Evolutionary conservation across 2,329 filamentous ascomycete genomes (phyloP), one percentile per base, ranked within the genome.

Genomic region (Graphilbum fragrans): DNA sequence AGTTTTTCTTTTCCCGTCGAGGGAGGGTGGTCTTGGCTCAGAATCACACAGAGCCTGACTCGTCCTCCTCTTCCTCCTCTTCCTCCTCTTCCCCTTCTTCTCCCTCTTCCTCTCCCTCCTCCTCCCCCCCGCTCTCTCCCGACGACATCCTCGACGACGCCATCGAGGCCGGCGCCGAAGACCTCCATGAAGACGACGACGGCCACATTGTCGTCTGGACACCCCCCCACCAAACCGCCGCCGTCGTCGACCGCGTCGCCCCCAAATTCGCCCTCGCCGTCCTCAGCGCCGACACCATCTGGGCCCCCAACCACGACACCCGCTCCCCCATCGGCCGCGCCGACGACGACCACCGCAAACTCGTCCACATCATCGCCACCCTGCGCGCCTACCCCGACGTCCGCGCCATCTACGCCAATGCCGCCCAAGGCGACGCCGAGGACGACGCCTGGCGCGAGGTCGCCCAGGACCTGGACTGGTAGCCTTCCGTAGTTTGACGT

Each of bases 1-100:
- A 75, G 8, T 96, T 90, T 61, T 71, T 94, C 53, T 98, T 98
- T 58, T 73, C 84, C 42, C 83, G 82, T 54, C 81, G 80, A 45
- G 92, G 92, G 2, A 72, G 80, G 40, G 71, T 87, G 22, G 67
- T 80, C 4, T 80, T 95, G 53, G 75, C 78, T 11, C 19, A 19
- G 23, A 19, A 3, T 8, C 10, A 20, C 34, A 19, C 34, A 35
- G 34, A 35, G 5, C 19, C 34, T 19, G 16, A 7, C 17, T 8
- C 8, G 18, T 20, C 19, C 19, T 3, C 41, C 33, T 39, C 18
- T 18, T 11, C 37, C n/a, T 29, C 14, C 31, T 32, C 31, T 12
- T 11, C 31, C 16, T 11, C 31, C 16, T n/a, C 31, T 11, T n/a
- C 31, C 31, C 6, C 31, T 27, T 31, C n/a, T n/a, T n/a, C 14